Conservation (phyloP, 768 basidiomycete genomes). For the Mycena kentingensis region DNA sequence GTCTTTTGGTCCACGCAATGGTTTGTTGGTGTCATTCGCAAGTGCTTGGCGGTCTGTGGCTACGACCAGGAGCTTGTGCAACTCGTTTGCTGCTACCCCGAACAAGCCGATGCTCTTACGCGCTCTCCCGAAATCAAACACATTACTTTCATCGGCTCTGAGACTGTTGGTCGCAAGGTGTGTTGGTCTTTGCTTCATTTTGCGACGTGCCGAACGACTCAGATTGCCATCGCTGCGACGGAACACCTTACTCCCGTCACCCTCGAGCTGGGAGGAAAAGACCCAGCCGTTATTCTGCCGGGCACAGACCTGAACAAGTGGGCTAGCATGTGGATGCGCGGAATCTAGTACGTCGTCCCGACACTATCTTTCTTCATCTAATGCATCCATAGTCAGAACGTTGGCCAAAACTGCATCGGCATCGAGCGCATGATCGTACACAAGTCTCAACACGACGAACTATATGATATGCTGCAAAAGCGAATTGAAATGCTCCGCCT, state of each 20-base stretch:
- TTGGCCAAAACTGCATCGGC: constrained; percentile 96
- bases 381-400: constrained; percentile 66
- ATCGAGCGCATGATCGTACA: constrained; percentile 93
- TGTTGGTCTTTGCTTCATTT: constrained; percentile 14
- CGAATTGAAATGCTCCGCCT: constrained; percentile 70
- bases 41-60: constrained; percentile 79
- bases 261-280: constrained; percentile 93
- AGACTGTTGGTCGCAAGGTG: constrained; percentile 74
- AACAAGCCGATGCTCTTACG: constrained; percentile 82
- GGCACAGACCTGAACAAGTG: constrained; percentile 81
- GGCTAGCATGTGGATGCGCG: constrained; percentile 84
- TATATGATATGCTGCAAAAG: constrained; percentile 66
- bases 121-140: constrained; percentile 81
- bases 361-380: not conserved
- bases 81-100: constrained; percentile 87
- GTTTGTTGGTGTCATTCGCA: constrained; percentile 79
- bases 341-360: constrained; percentile 66
- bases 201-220: not conserved
- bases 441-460: constrained; percentile 69
- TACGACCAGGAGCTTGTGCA: constrained; percentile 88
- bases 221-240: constrained; percentile 85
- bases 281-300: constrained; percentile 88
- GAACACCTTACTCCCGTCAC: constrained; percentile 88
- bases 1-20: constrained; percentile 89
- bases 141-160: constrained; percentile 92